Conservation (phyloP, 345 rosid genomes). For the Euphorbia pulcherrima region DNA sequence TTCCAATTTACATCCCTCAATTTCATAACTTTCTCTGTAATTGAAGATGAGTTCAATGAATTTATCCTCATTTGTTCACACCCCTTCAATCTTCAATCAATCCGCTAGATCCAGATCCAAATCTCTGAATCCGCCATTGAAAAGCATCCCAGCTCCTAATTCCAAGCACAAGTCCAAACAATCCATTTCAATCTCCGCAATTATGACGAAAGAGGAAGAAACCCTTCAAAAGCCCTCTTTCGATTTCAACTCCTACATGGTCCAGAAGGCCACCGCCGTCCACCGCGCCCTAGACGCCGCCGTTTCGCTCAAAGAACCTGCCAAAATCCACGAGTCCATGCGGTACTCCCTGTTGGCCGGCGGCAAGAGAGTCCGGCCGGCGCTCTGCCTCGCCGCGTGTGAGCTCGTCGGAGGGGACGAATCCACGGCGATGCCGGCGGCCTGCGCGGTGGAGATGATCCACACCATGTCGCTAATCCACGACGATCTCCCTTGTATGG, state of each 20-base stretch:
- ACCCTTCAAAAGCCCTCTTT: slow-evolving; percentile 43
- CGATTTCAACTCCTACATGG: slow-evolving; percentile 77
- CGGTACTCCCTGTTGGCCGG: slow-evolving; percentile 89
- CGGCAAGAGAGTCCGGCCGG: slow-evolving; percentile 79
- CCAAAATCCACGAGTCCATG: slow-evolving; percentile 87
- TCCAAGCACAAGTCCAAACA: slow-evolving; percentile 13
- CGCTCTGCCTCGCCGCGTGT: slow-evolving; percentile 79
- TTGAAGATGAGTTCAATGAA: slow-evolving; percentile 49
- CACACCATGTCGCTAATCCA: slow-evolving; percentile 95
- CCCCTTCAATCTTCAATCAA: slow-evolving; percentile 22
- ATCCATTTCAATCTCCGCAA: slow-evolving; percentile 38
- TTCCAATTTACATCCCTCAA: background rate
- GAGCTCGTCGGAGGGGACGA: slow-evolving; percentile 77
- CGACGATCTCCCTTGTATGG: slow-evolving; percentile 95
- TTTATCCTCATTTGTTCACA: slow-evolving; percentile 43
- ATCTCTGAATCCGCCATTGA: slow-evolving; percentile 23
- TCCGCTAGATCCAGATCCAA: slow-evolving; percentile 39
- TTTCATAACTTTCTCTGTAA: background rate
- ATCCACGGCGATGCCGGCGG: slow-evolving; percentile 68
- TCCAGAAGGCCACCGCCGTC: slow-evolving; percentile 49
- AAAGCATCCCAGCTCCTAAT: slow-evolving; percentile 5
- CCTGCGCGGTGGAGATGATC: slow-evolving; percentile 91
- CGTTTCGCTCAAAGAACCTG: slow-evolving; percentile 57
- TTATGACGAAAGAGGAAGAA: slow-evolving; percentile 47
- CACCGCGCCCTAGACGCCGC: slow-evolving; percentile 68